A percentile compares a stretch with the other conserved stretches of the same genome.
These are phyloP conservation scores for Seminavis robusta DNA, from an alignment of 108 stramenopile species.

Conservation along the genomic window DNA sequence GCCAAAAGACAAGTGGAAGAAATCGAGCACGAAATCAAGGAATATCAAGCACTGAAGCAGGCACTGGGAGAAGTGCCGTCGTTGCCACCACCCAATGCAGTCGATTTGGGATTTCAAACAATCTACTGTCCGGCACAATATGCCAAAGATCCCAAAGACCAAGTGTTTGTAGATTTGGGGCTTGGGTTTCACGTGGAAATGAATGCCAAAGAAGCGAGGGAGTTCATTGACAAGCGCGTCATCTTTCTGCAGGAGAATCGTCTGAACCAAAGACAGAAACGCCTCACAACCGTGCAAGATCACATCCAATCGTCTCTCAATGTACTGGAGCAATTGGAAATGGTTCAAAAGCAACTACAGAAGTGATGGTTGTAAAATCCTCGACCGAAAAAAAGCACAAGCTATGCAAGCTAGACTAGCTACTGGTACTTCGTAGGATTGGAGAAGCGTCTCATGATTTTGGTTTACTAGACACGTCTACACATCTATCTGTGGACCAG, in stretches of 20 bases:
- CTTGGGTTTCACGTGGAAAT: slow-evolving; percentile 74
- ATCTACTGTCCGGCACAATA: slow-evolving; percentile 50
- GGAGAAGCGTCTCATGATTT: no score
- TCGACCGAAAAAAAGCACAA: no score
- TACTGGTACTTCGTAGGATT: no score
- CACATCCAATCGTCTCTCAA: slow-evolving; percentile 13
- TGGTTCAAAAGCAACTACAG: no score
- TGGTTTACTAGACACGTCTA: no score
- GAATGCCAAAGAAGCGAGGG: slow-evolving; percentile 46
- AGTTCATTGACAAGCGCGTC: slow-evolving; percentile 44
- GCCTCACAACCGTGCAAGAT: slow-evolving; percentile 26
- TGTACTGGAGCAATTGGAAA: slow-evolving; percentile 22
- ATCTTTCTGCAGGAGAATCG: slow-evolving; percentile 30
- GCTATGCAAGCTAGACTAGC: no score
- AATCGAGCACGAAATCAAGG: background rate
- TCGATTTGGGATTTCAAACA: slow-evolving; percentile 49
- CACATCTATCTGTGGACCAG: no score
- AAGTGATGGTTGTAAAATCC: no score
- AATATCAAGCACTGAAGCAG: slow-evolving; percentile 4
- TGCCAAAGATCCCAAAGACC: slow-evolving; percentile 24
- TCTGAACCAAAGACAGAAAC: slow-evolving; percentile 23
- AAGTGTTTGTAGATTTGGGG: slow-evolving; percentile 53
- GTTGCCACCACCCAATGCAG: background rate
- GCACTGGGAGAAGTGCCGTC: background rate
- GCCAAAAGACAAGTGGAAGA: background rate